These are phyloP conservation scores for Dothideomycetes sp. DNA, from an alignment of 2,329 filamentous ascomycete genomes.

Conservation along the genomic window DNA sequence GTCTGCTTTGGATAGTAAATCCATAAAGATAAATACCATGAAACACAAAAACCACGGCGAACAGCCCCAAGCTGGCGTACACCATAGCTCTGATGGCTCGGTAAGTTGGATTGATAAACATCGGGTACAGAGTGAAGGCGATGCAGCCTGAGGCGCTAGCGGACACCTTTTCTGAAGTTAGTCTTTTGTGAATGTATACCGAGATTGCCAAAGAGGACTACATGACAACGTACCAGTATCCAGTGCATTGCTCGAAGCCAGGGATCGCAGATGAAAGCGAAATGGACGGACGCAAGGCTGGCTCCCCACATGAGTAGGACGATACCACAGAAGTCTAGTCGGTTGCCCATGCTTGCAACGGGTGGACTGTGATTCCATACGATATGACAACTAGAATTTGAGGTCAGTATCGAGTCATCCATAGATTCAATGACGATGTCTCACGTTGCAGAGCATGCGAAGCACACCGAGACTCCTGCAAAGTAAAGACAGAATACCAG, in stretches of 20 bases:
- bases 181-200: no score
- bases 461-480: slow-evolving; percentile 16
- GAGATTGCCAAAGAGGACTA: not conserved
- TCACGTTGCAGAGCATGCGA: slow-evolving; percentile 16
- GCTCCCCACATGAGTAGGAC: slow-evolving; percentile 18
- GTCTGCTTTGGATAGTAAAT: slow-evolving; percentile 12
- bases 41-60: slow-evolving; percentile 15
- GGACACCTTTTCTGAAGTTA: slow-evolving; percentile 9
- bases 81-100: slow-evolving; percentile 15
- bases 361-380: slow-evolving; percentile 14
- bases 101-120: slow-evolving; percentile 14
- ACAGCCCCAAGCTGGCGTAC: slow-evolving; percentile 16
- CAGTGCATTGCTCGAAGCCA: slow-evolving; percentile 12
- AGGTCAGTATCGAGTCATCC: not conserved
- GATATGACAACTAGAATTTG: slow-evolving; percentile 14
- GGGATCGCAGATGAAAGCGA: slow-evolving; percentile 15
- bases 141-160: slow-evolving; percentile 15
- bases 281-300: slow-evolving; percentile 17
- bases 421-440: no score
- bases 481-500: slow-evolving; percentile 16
- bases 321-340: slow-evolving; percentile 16
- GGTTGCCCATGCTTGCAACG: slow-evolving; percentile 13
- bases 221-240: slow-evolving; percentile 13
- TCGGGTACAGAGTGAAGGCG: slow-evolving; percentile 15
- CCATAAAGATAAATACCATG: slow-evolving; percentile 16